These are phyloP conservation scores for Cubamyces lactineus DNA, from an alignment of 768 basidiomycete genomes.

Conservation along the genomic window DNA sequence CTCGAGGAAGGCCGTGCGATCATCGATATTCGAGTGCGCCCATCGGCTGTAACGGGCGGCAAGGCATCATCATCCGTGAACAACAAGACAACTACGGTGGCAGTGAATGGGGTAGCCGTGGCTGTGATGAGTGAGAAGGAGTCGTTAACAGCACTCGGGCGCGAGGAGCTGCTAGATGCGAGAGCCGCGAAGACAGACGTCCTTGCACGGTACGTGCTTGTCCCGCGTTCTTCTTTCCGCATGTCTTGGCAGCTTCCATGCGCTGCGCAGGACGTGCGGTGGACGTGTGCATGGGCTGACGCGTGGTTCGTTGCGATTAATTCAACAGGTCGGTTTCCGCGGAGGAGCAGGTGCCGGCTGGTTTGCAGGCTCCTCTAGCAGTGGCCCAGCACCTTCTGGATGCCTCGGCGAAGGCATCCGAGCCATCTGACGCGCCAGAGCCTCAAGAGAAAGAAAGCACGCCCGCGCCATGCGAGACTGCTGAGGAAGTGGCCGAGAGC, in stretches of 20 bases:
- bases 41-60: conserved; percentile 40
- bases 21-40: conserved; percentile 59
- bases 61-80: conserved; percentile 33
- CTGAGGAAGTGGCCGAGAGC: conserved; percentile 25
- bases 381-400: conserved; percentile 64
- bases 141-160: conserved; percentile 66
- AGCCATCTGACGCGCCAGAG: conserved; percentile 21
- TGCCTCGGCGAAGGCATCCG: conserved; percentile 30
- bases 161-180: conserved; percentile 79
- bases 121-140: conserved; percentile 75
- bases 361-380: conserved; percentile 61
- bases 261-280: conserved; percentile 3
- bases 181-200: conserved; percentile 65
- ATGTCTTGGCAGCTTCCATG: conserved; percentile 11
- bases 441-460: conserved; percentile 27
- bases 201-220: conserved; percentile 61
- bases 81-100: conserved; percentile 40
- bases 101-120: conserved; percentile 45
- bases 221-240: conserved; percentile 19
- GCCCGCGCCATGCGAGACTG: conserved; percentile 21
- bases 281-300: conserved; percentile 12
- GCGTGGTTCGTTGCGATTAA: conserved; percentile 17
- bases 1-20: conserved; percentile 63
- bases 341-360: conserved; percentile 59
- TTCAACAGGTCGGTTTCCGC: conserved; percentile 55